Conservation (phyloP, 2,329 filamentous ascomycete species). For the Didymellaceae sp. region DNA sequence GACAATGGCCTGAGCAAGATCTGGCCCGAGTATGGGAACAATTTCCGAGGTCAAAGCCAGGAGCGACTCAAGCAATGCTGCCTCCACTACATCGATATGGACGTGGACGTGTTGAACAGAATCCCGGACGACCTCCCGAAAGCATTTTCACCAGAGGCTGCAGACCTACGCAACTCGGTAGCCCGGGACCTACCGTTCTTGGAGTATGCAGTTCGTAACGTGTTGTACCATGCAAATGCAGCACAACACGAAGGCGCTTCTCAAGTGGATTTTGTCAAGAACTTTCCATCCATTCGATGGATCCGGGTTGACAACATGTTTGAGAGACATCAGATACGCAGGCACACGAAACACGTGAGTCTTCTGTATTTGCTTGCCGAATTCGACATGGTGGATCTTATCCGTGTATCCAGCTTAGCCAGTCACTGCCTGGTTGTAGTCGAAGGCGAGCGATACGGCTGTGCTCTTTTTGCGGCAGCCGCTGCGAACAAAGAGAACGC, state of each 20-base stretch:
- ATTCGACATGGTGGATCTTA: constrained; percentile 32
- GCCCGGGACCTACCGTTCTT: constrained; percentile 53
- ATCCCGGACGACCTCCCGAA: neutral
- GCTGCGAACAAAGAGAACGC: neutral
- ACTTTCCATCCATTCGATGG: constrained; percentile 43
- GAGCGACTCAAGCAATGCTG: constrained; percentile 53
- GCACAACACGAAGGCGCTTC: constrained; percentile 37
- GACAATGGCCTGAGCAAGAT: constrained; percentile 41
- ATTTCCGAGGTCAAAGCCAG: constrained; percentile 49
- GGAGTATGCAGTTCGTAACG: constrained; percentile 51
- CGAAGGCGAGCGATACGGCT: constrained; percentile 41
- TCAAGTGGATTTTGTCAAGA: constrained; percentile 22
- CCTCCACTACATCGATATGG: constrained; percentile 46
- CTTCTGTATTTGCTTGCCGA: constrained; percentile 32
- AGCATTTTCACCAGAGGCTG: neutral
- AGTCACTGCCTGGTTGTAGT: constrained; percentile 25
- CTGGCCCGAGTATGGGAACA: constrained; percentile 41
- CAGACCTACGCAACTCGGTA: constrained; percentile 1
- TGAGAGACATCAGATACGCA: constrained; percentile 31
- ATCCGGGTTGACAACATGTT: constrained; percentile 43
- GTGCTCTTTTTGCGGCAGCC: constrained; percentile 4
- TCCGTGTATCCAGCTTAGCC: constrained; percentile 33
- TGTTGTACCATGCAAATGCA: constrained; percentile 52
- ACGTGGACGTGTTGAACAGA: constrained; percentile 10
- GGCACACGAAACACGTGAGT: constrained; percentile 21